phyloP scores from a whole-genome alignment of 176 grass and related monocot genomes.

The Carex kokanica region DNA sequence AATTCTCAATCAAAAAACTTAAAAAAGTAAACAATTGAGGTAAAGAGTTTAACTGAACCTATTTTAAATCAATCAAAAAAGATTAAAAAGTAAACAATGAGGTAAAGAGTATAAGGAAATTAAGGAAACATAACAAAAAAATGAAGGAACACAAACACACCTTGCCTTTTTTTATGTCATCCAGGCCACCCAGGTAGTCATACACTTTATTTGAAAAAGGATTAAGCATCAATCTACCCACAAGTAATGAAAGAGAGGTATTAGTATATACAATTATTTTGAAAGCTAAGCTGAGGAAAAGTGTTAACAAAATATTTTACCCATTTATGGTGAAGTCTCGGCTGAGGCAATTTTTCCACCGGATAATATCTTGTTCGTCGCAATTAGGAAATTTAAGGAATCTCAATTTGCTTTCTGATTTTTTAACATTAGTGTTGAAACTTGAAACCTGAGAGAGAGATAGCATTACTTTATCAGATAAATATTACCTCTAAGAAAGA shows the following conservation, averaged over 20 bases:
- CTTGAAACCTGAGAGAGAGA: constrained; percentile 69
- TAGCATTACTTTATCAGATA: background rate
- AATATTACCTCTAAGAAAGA: background rate
- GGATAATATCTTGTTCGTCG: constrained; percentile 65
- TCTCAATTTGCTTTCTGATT: constrained; percentile 39
- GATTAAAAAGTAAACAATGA: background rate
- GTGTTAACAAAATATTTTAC: constrained; percentile 36
- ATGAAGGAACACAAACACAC: constrained; percentile 38
- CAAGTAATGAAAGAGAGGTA: constrained; percentile 20
- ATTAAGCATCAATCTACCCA: constrained; percentile 87
- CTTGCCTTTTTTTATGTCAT: constrained; percentile 87
- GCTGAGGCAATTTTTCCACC: constrained; percentile 82
- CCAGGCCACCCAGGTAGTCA: constrained; percentile 87
- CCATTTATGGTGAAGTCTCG: constrained; percentile 97
- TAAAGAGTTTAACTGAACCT: constrained; percentile 45
- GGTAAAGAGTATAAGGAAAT: constrained; percentile 3
- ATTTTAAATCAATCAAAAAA: constrained; percentile 13
- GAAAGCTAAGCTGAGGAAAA: constrained; percentile 8
- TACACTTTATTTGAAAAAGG: constrained; percentile 89
- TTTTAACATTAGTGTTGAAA: constrained; percentile 65
- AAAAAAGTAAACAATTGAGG: constrained; percentile 2
- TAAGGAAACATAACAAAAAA: constrained; percentile 28
- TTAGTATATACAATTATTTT: constrained; percentile 11
- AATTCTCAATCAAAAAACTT: background rate
- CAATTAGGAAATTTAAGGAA: constrained; percentile 42